phyloP scores from a whole-genome alignment of 2,329 filamentous ascomycete genomes.

The Aspergillus novoparasiticus region DNA sequence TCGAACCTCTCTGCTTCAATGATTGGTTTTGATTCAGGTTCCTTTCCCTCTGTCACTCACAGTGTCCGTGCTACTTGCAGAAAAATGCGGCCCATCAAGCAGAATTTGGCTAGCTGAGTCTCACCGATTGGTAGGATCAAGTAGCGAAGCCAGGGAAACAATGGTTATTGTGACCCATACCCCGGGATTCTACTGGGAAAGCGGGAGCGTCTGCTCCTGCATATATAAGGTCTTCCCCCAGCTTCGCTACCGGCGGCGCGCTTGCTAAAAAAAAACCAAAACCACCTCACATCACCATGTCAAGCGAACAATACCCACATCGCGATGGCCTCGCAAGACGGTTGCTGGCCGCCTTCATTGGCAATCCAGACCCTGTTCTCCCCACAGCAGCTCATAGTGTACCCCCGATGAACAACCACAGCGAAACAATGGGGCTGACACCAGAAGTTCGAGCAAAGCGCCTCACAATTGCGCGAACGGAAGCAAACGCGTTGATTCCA shows the following conservation, averaged over 20 bases:
- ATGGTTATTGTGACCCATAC: background rate
- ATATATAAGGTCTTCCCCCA: background rate
- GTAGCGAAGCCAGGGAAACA: background rate
- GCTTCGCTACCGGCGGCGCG: background rate
- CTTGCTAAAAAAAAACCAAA: background rate
- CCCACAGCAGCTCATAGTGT: background rate
- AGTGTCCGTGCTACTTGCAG: conserved; percentile 1
- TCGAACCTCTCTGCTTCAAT: background rate
- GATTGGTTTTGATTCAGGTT: background rate
- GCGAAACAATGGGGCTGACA: background rate
- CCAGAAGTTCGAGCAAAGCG: conserved; percentile 15
- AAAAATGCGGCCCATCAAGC: background rate
- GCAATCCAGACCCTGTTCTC: background rate
- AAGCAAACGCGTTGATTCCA: conserved; percentile 32
- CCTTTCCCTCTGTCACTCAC: background rate
- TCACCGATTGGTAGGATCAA: background rate
- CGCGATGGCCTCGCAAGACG: conserved; percentile 1
- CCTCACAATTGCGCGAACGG: conserved; percentile 19
- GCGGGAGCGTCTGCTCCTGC: background rate
- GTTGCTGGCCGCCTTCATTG: background rate
- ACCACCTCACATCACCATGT: background rate
- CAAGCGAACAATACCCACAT: background rate
- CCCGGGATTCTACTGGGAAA: background rate
- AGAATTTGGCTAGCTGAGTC: conserved; percentile 2
- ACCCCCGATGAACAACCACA: background rate